Percentiles rank a stretch among this genome's conserved stretches.
These are phyloP conservation scores for Trichoderma koningiopsis DNA, from an alignment of 2,329 filamentous ascomycete genomes.

Conservation along the genomic window DNA sequence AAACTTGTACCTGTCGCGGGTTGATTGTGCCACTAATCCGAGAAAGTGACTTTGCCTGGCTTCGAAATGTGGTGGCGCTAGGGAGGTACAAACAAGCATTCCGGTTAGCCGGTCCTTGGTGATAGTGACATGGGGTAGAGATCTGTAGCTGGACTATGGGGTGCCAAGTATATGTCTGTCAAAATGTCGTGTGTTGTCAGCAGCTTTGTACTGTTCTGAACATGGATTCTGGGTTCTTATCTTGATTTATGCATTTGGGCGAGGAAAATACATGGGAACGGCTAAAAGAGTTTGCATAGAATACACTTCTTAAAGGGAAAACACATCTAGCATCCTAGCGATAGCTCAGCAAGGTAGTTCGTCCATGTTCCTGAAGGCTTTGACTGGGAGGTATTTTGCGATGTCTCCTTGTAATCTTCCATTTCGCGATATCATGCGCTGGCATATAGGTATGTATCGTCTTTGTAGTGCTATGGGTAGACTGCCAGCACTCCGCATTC, in stretches of 20 bases:
- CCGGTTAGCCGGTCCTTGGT: neutral
- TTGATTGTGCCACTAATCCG: neutral
- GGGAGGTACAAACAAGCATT: neutral
- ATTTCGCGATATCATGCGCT: neutral
- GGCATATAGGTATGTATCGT: too few relatives aligned
- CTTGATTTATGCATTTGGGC: neutral
- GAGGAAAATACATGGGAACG: neutral
- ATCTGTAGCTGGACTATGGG: neutral
- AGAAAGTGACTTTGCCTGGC: conserved; percentile 9
- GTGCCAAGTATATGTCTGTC: neutral
- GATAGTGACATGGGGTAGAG: too few relatives aligned
- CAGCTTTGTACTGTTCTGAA: neutral
- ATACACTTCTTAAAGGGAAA: neutral
- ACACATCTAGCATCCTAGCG: too few relatives aligned
- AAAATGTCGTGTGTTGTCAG: neutral
- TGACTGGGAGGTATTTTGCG: neutral
- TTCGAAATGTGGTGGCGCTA: neutral
- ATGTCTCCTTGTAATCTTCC: neutral
- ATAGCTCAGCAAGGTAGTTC: too few relatives aligned
- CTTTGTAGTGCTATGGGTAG: too few relatives aligned
- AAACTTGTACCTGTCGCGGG: conserved; percentile 7
- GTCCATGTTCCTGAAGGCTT: too few relatives aligned
- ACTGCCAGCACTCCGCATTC: too few relatives aligned
- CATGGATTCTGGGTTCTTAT: neutral
- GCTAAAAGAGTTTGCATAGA: neutral